These are phyloP conservation scores for Fusarium sp. DNA, from an alignment of 2,329 filamentous ascomycete genomes.

Conservation along the genomic window DNA sequence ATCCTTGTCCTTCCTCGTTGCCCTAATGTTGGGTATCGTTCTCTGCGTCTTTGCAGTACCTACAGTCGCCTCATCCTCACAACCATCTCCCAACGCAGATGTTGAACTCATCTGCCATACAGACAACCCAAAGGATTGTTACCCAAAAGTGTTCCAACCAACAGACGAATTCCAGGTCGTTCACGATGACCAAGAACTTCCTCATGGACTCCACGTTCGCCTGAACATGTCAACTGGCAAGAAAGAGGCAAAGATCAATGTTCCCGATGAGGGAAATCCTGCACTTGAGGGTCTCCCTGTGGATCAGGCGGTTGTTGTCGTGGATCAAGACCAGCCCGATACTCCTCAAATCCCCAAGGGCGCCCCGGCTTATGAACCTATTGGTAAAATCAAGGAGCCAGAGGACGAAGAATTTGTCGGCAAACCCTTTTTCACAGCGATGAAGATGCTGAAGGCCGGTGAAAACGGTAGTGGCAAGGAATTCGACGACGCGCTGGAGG, in stretches of 20 bases:
- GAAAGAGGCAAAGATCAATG: slow-evolving; percentile 77
- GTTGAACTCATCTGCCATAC: slow-evolving; percentile 77
- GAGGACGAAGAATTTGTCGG: slow-evolving; percentile 50
- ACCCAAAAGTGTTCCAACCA: slow-evolving; percentile 74
- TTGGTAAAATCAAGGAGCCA: slow-evolving; percentile 71
- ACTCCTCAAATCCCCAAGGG: slow-evolving; percentile 60
- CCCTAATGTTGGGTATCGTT: slow-evolving; percentile 49
- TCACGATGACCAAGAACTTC: slow-evolving; percentile 75
- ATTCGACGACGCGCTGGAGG: slow-evolving; percentile 67
- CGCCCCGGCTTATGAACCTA: slow-evolving; percentile 70
- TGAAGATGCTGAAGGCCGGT: slow-evolving; percentile 66
- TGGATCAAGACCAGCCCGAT: slow-evolving; percentile 63
- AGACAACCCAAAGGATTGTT: slow-evolving; percentile 72
- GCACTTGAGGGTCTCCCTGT: slow-evolving; percentile 66
- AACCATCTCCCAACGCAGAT: slow-evolving; percentile 56
- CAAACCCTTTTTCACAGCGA: slow-evolving; percentile 56
- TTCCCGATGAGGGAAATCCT: slow-evolving; percentile 66
- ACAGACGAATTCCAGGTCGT: slow-evolving; percentile 76
- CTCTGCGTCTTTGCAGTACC: slow-evolving; percentile 48
- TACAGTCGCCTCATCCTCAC: slow-evolving; percentile 50
- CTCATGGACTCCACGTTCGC: slow-evolving; percentile 75
- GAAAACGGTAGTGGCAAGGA: slow-evolving; percentile 50
- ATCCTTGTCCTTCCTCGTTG: slow-evolving; percentile 37
- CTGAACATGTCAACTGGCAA: slow-evolving; percentile 74
- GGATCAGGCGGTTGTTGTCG: slow-evolving; percentile 67